Conservation (phyloP, 805 yeast species). For the Candida coquimbonensis region DNA sequence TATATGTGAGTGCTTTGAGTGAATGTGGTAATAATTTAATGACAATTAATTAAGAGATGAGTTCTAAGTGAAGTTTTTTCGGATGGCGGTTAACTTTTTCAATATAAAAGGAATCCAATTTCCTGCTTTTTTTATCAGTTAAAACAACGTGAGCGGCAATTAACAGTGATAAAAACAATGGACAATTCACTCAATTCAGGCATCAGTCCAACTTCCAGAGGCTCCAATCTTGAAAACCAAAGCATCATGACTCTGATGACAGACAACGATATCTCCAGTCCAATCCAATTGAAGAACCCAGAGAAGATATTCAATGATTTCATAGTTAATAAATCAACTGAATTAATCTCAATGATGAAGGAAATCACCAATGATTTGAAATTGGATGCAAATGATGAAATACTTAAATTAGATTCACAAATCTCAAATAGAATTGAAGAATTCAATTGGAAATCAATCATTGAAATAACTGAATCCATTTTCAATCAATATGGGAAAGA, state of each 20-base stretch:
- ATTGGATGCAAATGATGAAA: background rate
- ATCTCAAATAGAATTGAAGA: background rate
- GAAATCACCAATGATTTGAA: background rate
- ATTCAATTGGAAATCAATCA: slow-evolving; percentile 13
- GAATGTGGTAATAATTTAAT: background rate
- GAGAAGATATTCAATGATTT: background rate
- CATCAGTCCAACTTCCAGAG: background rate
- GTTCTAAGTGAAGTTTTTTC: no score
- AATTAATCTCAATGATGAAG: slow-evolving; percentile 6
- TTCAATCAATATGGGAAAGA: slow-evolving; percentile 16
- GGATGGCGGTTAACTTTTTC: background rate
- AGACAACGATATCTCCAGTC: slow-evolving; percentile 7
- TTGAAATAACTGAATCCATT: slow-evolving; percentile 12
- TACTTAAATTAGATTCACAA: background rate
- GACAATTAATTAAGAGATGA: no score
- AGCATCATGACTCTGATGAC: slow-evolving; percentile 2
- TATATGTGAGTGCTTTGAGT: background rate
- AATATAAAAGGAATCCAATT: background rate
- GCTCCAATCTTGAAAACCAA: background rate
- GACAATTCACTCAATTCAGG: no score
- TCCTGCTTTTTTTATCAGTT: background rate
- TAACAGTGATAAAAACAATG: no score
- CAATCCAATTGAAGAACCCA: background rate
- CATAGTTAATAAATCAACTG: background rate
- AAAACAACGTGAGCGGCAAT: background rate